Evolutionary conservation across 2,329 filamentous ascomycete genomes (phyloP).

Genomic region (Myriosclerotinia scirpicola): DNA sequence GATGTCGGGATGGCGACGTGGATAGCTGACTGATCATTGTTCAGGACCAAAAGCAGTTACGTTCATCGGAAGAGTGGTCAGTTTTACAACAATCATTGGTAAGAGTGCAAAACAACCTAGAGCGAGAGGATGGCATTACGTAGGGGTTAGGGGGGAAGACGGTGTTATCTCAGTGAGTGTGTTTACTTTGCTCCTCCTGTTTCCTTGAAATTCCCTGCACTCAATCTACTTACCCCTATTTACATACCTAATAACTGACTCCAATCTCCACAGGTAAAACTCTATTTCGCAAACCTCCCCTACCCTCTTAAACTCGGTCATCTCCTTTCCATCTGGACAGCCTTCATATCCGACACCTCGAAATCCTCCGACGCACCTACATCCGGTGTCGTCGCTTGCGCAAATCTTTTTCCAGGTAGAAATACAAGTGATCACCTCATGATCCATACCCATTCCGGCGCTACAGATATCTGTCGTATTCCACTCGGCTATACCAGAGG

Average conservation of each 20-base stretch:
- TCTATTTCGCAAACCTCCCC: constrained; percentile 49
- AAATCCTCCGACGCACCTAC: constrained; percentile 46
- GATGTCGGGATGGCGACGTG: too few species aligned
- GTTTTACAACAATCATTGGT: constrained; percentile 50
- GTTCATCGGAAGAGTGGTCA: constrained; percentile 57
- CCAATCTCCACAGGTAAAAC: constrained; percentile 45
- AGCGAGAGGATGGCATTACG: constrained; percentile 52
- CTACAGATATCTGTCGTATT: constrained; percentile 46
- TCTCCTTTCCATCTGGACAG: constrained; percentile 57
- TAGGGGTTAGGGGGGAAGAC: constrained; percentile 57
- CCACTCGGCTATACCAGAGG: constrained; percentile 48
- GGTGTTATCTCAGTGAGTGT: constrained; percentile 51
- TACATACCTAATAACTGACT: too few species aligned
- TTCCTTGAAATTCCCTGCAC: constrained; percentile 23
- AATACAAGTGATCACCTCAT: constrained; percentile 54
- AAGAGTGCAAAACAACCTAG: constrained; percentile 46
- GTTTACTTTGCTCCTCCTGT: background rate
- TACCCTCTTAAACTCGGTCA: constrained; percentile 52
- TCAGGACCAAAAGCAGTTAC: constrained; percentile 50
- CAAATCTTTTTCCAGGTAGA: constrained; percentile 58
- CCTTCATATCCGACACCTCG: constrained; percentile 50
- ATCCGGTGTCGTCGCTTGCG: constrained; percentile 43
- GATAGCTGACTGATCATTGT: constrained; percentile 45
- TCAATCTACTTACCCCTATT: too few species aligned
- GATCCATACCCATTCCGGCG: constrained; percentile 51